Evolutionary conservation across 257 asterid genomes (phyloP).

Genomic region (Gentiana macrophylla): DNA sequence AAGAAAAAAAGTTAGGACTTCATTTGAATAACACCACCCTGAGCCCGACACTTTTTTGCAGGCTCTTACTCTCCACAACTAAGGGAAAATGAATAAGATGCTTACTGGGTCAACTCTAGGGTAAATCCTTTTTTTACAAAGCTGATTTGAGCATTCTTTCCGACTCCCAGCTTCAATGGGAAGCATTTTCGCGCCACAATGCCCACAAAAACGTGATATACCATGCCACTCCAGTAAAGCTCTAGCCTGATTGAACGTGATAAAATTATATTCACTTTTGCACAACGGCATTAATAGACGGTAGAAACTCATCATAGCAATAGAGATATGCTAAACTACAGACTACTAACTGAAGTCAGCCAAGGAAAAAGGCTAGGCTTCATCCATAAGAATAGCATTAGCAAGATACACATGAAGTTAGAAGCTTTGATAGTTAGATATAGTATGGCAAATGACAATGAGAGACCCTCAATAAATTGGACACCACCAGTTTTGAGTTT

Average conservation of each 20-base stretch:
- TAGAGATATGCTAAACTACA: no score
- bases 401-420: no score
- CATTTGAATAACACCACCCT: constrained; percentile 2
- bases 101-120: constrained; percentile 97
- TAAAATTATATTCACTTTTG: neutral
- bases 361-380: no score
- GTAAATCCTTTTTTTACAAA: constrained; percentile 69
- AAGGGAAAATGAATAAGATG: constrained; percentile 10
- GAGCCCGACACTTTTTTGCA: neutral
- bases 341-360: no score
- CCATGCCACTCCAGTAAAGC: constrained; percentile 90
- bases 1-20: constrained; percentile 8
- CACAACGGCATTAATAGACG: no score
- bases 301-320: no score
- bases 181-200: constrained; percentile 54
- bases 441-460: no score
- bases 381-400: no score
- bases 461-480: no score
- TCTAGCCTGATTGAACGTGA: constrained; percentile 49
- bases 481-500: no score
- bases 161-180: constrained; percentile 88
- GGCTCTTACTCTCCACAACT: neutral
- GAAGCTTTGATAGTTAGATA: no score
- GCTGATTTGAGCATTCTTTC: constrained; percentile 68
- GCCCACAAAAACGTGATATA: constrained; percentile 69